Evolutionary conservation across 106 monocot genomes (phyloP).

Genomic region (Dioscorea dumetorum): DNA sequence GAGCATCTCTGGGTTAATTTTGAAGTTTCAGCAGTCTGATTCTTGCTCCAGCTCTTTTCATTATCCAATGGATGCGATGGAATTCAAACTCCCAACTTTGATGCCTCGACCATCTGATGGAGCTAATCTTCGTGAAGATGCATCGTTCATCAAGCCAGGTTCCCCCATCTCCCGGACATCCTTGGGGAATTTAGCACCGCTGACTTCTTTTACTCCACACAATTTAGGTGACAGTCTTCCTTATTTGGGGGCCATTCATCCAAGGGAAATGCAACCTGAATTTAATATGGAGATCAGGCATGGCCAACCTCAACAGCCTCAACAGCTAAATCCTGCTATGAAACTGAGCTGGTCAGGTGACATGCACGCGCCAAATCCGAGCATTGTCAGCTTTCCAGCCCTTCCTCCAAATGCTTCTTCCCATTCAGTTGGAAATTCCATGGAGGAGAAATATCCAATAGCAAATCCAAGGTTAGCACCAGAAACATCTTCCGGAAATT

Average conservation of each 20-base stretch:
- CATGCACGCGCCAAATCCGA: constrained; percentile 13
- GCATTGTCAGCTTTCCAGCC: constrained; percentile 10
- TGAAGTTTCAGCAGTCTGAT: constrained; percentile 63
- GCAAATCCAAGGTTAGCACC: constrained; percentile 13
- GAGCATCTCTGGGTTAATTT: constrained; percentile 89
- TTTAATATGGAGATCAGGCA: constrained; percentile 19
- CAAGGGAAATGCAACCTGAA: constrained; percentile 19
- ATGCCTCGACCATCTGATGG: constrained; percentile 8
- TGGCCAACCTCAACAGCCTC: constrained; percentile 28
- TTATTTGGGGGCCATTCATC: constrained; percentile 8
- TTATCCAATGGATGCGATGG: constrained; percentile 23
- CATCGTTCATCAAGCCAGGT: constrained; percentile 20
- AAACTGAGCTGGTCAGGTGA: constrained; percentile 24
- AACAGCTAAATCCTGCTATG: constrained; percentile 17
- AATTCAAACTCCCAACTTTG: constrained; percentile 17
- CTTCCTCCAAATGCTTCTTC: constrained; percentile 10
- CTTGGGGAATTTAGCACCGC: constrained; percentile 20
- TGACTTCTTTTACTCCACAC: constrained; percentile 9
- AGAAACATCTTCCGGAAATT: constrained; percentile 17
- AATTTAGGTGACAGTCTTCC: constrained; percentile 16
- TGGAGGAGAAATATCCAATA: constrained; percentile 15
- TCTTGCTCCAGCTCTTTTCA: constrained; percentile 34
- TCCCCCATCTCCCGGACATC: constrained; percentile 37
- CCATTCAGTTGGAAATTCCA: constrained; percentile 16
- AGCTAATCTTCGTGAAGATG: constrained; percentile 14